Evolutionary conservation across 768 basidiomycete species (phyloP).

Genomic region (Boletus vermiculosoides): DNA sequence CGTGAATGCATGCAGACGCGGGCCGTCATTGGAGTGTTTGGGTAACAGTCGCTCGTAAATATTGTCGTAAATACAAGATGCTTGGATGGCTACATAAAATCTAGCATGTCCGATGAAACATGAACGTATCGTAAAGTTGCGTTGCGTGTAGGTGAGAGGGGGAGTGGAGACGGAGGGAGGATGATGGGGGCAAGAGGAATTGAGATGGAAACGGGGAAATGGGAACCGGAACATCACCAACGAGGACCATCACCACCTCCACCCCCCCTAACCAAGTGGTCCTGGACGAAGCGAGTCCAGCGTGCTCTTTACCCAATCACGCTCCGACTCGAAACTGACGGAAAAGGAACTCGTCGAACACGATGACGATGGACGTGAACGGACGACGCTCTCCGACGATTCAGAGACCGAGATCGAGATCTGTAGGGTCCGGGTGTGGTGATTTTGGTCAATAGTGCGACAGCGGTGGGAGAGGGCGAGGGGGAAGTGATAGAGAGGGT

Average conservation of each 20-base stretch:
- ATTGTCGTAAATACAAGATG: not conserved
- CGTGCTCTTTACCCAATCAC: not conserved
- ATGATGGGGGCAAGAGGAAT: not conserved
- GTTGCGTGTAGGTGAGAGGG: not conserved
- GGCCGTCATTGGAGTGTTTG: not conserved
- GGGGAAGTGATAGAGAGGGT: too few relatives aligned
- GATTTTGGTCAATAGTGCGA: too few relatives aligned
- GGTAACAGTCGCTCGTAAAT: not conserved
- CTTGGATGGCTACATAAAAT: not conserved
- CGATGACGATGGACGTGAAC: not conserved
- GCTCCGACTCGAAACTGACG: not conserved
- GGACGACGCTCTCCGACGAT: not conserved
- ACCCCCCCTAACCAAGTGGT: not conserved
- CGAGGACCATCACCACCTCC: too few relatives aligned
- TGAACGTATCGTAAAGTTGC: not conserved
- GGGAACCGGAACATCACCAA: not conserved
- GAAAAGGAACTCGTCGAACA: not conserved
- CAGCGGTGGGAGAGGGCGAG: too few relatives aligned
- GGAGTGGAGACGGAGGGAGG: not conserved
- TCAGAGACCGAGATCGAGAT: not conserved
- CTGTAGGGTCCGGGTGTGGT: not conserved
- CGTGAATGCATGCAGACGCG: not conserved
- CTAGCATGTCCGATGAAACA: not conserved
- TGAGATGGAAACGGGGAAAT: not conserved
- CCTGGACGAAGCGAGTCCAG: not conserved